phyloP scores from a whole-genome alignment of 176 grass and related monocot genomes.

The Puccinellia tenuiflora region DNA sequence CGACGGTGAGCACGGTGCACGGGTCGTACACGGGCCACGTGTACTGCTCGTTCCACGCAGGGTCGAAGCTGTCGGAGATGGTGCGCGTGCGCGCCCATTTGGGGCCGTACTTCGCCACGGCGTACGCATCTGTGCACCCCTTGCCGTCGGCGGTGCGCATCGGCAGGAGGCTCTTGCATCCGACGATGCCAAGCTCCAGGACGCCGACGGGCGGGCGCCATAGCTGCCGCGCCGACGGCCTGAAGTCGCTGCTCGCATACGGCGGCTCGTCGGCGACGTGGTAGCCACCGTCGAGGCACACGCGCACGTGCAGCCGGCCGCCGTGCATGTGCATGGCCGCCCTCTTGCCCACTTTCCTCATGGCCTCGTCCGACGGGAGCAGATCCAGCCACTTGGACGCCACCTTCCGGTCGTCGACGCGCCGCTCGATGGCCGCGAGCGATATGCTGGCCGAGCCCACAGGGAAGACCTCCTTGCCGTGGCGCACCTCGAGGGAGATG shows the following conservation, averaged over 20 bases:
- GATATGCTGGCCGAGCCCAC: constrained; percentile 58
- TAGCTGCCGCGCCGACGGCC: constrained; percentile 83
- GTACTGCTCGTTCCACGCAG: constrained; percentile 97
- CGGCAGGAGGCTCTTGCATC: constrained; percentile 73
- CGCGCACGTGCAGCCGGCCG: constrained; percentile 68
- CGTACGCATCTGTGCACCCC: constrained; percentile 75
- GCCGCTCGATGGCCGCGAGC: constrained; percentile 59
- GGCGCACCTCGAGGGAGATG: constrained; percentile 69
- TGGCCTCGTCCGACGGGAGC: constrained; percentile 45
- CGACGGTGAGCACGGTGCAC: constrained; percentile 83
- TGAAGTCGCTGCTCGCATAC: constrained; percentile 66
- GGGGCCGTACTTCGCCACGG: constrained; percentile 79
- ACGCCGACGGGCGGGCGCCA: constrained; percentile 58
- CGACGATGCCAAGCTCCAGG: constrained; percentile 77
- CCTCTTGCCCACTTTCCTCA: constrained; percentile 30
- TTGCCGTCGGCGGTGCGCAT: constrained; percentile 74
- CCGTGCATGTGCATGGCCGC: constrained; percentile 29
- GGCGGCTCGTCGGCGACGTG: constrained; percentile 68
- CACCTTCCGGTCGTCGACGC: constrained; percentile 87
- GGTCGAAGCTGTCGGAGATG: constrained; percentile 71
- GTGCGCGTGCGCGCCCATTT: constrained; percentile 97
- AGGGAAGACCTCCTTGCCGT: constrained; percentile 52
- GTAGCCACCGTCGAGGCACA: constrained; percentile 86
- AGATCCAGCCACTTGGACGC: constrained; percentile 76
- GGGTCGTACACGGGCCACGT: constrained; percentile 92